A percentile compares a stretch with the other conserved stretches of the same genome.
phyloP scores from a whole-genome alignment of 345 rosid species.

The Eucalyptus melliodora region DNA sequence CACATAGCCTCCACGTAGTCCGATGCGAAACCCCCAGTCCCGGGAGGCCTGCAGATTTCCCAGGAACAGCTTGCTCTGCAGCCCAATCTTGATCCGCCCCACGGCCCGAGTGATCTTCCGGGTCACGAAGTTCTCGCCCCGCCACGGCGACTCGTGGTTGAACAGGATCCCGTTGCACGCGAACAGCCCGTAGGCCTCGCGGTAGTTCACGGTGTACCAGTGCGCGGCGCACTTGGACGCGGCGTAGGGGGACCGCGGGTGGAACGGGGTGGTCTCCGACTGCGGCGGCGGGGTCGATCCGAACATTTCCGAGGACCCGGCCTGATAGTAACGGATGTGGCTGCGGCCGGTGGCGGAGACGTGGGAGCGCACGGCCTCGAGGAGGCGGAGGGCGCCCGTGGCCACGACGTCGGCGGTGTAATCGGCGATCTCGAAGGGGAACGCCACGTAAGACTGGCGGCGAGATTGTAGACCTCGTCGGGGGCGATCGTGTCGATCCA shows the following conservation, averaged over 20 bases:
- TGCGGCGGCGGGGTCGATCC: conserved; percentile 94
- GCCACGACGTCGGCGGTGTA: conserved; percentile 95
- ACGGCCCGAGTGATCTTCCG: conserved; percentile 90
- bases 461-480: conserved; percentile 90
- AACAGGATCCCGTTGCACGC: conserved; percentile 92
- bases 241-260: conserved; percentile 96
- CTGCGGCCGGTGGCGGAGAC: conserved; percentile 54
- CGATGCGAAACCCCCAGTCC: conserved; percentile 96
- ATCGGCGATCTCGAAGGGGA: conserved; percentile 94
- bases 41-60: conserved; percentile 85
- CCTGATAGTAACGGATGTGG: conserved; percentile 72
- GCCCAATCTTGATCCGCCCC: conserved; percentile 77
- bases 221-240: conserved; percentile 93
- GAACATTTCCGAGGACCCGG: conserved; percentile 96
- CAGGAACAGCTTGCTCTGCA: conserved; percentile 72
- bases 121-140: conserved; percentile 93
- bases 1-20: conserved; percentile 99
- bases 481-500: conserved; percentile 87
- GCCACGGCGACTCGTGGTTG: conserved; percentile 88
- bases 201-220: conserved; percentile 95
- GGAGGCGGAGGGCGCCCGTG: conserved; percentile 86
- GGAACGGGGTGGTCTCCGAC: conserved; percentile 71
- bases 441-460: conserved; percentile 96
- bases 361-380: conserved; percentile 93
- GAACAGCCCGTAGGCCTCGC: conserved; percentile 77